Conservation (phyloP, 768 basidiomycete genomes). For the Lentinula aciculospora region DNA sequence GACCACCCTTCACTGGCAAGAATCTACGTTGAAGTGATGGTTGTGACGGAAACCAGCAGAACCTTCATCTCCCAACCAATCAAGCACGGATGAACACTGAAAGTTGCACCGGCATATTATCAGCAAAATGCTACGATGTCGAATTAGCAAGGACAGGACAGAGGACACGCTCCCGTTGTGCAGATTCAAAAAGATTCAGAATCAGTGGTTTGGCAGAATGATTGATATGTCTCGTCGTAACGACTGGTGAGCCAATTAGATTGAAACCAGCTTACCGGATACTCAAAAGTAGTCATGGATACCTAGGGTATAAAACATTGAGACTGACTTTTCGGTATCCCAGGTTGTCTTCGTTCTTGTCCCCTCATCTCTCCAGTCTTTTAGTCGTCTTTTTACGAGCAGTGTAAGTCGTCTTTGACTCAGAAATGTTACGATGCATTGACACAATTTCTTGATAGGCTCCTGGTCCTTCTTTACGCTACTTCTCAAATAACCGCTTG, state of each 20-base stretch:
- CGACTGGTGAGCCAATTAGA: background rate
- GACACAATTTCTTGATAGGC: conserved; percentile 18
- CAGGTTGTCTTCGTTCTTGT: conserved; percentile 8
- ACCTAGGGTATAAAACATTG: background rate
- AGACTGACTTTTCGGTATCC: background rate
- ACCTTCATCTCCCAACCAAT: no score
- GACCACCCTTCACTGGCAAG: no score
- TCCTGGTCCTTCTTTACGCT: conserved; percentile 22
- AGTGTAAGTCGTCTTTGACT: background rate
- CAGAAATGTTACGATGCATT: background rate
- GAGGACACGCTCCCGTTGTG: no score
- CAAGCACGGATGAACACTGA: no score
- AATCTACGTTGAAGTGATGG: no score
- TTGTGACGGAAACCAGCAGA: no score
- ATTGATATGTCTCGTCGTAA: background rate
- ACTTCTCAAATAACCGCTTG: background rate
- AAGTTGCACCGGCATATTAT: no score
- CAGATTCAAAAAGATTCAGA: no score
- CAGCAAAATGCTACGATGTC: no score
- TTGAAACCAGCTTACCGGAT: background rate
- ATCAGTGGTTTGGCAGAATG: no score
- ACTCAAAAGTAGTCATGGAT: conserved; percentile 4
- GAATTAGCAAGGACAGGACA: no score
- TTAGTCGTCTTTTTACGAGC: background rate
- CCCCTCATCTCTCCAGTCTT: conserved; percentile 1